A percentile compares a stretch with the other conserved stretches of the same genome.
These are phyloP conservation scores for Cladorrhinum sp. DNA, from an alignment of 2,329 filamentous ascomycete species.

Conservation along the genomic window DNA sequence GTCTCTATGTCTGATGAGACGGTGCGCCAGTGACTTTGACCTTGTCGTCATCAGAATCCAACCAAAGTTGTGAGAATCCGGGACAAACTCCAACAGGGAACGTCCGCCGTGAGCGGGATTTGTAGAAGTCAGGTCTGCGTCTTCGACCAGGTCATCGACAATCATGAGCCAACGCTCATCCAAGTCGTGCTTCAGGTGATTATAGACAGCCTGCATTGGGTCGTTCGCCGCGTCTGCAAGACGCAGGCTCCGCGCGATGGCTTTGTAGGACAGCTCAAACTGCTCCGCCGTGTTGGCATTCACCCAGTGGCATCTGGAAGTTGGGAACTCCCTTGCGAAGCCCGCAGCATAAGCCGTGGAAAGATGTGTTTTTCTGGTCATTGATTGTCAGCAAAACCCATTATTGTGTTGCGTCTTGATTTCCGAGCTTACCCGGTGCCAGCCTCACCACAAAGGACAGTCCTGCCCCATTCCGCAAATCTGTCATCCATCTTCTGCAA, in stretches of 20 bases:
- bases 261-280: not conserved
- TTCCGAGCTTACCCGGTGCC: not conserved
- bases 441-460: not conserved
- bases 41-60: not conserved
- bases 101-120: not conserved
- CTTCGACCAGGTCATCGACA: not conserved
- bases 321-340: not conserved
- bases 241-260: not conserved
- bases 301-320: not conserved
- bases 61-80: not conserved
- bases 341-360: not conserved
- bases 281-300: not conserved
- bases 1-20: not conserved
- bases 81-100: not conserved
- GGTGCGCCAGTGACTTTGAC: not conserved
- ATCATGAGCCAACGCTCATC: not conserved
- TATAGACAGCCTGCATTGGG: not conserved
- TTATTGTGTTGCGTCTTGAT: not conserved
- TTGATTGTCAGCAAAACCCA: not conserved
- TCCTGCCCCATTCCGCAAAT: not conserved
- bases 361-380: not conserved
- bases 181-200: not conserved
- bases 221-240: not conserved
- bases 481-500: not conserved
- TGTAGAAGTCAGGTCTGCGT: not conserved